Evolutionary conservation across 1,284 basidiomycete genomes (phyloP).

Genomic region (Ceratobasidium sp.): DNA sequence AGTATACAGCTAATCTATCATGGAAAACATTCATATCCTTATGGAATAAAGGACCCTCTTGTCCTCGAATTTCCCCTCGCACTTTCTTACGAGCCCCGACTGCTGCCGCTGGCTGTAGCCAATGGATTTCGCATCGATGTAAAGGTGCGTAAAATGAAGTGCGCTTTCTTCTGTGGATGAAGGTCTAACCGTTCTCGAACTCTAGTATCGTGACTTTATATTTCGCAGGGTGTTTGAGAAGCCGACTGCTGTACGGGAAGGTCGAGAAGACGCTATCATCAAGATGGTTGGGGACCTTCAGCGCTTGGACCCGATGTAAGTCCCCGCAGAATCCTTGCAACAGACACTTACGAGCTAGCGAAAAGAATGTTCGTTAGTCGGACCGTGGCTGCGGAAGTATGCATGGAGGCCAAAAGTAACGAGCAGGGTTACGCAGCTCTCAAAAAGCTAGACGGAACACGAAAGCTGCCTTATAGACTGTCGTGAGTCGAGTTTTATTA

Average conservation of each 20-base stretch:
- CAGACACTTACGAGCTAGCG: background rate
- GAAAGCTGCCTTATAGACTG: slow-evolving; percentile 64
- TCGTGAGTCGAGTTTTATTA: slow-evolving; percentile 34
- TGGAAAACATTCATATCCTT: background rate
- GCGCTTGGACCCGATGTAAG: slow-evolving; percentile 31
- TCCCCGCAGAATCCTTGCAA: slow-evolving; percentile 18
- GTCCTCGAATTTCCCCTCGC: slow-evolving; percentile 76
- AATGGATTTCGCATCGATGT: slow-evolving; percentile 79
- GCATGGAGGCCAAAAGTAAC: slow-evolving; percentile 76
- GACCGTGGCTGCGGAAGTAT: slow-evolving; percentile 77
- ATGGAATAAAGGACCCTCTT: slow-evolving; percentile 65
- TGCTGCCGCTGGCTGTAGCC: slow-evolving; percentile 70
- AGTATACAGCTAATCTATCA: slow-evolving; percentile 38
- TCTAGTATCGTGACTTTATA: slow-evolving; percentile 77
- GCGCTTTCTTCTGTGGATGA: background rate
- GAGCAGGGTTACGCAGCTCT: slow-evolving; percentile 69
- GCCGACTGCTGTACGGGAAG: slow-evolving; percentile 46
- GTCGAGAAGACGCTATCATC: slow-evolving; percentile 64
- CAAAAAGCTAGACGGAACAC: slow-evolving; percentile 66
- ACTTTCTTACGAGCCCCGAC: slow-evolving; percentile 72
- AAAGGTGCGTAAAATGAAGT: slow-evolving; percentile 58
- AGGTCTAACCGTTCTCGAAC: background rate
- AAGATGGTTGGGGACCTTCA: slow-evolving; percentile 37
- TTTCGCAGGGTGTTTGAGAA: slow-evolving; percentile 83
- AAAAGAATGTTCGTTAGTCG: slow-evolving; percentile 77